These are phyloP conservation scores for Aquilaria malaccensis DNA, from an alignment of 345 rosid genomes.

Conservation along the genomic window DNA sequence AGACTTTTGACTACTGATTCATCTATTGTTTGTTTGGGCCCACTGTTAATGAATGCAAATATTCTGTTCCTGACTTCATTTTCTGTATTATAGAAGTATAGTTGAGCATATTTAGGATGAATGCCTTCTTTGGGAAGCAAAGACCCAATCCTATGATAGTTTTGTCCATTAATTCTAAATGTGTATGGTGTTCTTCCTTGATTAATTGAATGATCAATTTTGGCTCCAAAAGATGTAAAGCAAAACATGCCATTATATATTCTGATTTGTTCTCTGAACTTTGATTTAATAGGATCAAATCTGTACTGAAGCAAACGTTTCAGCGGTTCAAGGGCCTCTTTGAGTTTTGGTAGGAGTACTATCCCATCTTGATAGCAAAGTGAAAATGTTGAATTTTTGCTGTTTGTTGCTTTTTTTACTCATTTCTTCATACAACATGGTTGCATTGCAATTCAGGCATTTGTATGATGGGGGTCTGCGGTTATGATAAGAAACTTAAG, in stretches of 20 bases:
- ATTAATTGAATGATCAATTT: background rate
- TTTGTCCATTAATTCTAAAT: background rate
- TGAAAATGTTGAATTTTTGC: too few relatives aligned
- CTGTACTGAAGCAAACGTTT: too few relatives aligned
- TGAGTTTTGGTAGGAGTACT: too few relatives aligned
- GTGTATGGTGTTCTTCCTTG: background rate
- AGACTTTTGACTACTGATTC: background rate
- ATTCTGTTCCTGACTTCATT: background rate
- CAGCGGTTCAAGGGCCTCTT: too few relatives aligned
- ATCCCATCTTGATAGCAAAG: too few relatives aligned
- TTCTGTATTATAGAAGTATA: background rate
- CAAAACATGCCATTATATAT: background rate
- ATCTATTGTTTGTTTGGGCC: background rate
- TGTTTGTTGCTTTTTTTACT: too few relatives aligned
- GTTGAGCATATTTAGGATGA: background rate
- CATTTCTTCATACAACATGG: too few relatives aligned
- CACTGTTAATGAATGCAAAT: background rate
- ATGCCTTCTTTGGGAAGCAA: background rate
- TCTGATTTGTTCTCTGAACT: background rate
- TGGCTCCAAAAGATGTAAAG: background rate
- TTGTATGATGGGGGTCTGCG: too few relatives aligned
- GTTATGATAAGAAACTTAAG: too few relatives aligned
- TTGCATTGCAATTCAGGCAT: too few relatives aligned
- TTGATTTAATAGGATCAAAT: too few relatives aligned
- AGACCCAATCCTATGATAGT: background rate